Evolutionary conservation across 257 asterid species (phyloP), one percentile per base, ranked within the genome.

Genomic region (Ilex aquifolium): DNA sequence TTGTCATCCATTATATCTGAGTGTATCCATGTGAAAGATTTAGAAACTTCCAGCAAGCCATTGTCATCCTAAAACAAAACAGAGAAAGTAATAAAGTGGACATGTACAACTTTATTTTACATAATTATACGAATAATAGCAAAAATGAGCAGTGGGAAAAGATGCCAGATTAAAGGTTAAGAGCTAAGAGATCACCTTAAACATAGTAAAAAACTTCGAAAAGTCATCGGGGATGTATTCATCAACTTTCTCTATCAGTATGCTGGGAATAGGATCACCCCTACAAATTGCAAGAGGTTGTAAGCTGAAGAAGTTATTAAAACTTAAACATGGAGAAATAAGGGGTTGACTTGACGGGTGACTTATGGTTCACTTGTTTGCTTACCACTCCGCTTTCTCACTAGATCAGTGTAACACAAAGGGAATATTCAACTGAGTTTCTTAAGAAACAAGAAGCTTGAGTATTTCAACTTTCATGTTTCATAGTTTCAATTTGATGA

Each of bases 1-100:
- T 92, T 92, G 74, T 92, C 99, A 67, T 89, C 96, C 99, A 92
- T 92, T 39, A 92, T 82, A 72, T 89, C 99, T 0, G 90, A 80
- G 86, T 92, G 99, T 79, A 89, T 81, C 99, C 97, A 92, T 79
- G 95, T 80, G 76, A 72, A 83, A 40, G 83, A 72, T 70, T 73
- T 72, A 66, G 50, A 39, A 62, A 59, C 65, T 61, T 84, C 86
- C 61, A 62, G 10, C 27, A 14, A 12, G 15, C 52, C 30, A 53
- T 53, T 51, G 64, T 77, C 84, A 44, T 74, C 79, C 95, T 87
- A 62, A 6, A 52, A 30, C 32, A 54, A 40, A 52, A 40, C 48
- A 21, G 32, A 52, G 59, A 46, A 12, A 9, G 13, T 2, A 46
- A 11, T 10, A 31, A 57, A 54, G 14, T 36, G 32, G 31, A 17